Evolutionary conservation across 768 basidiomycete species (phyloP), one percentile per base, ranked within the genome.

Genomic region (Multifurca ochricompacta): DNA sequence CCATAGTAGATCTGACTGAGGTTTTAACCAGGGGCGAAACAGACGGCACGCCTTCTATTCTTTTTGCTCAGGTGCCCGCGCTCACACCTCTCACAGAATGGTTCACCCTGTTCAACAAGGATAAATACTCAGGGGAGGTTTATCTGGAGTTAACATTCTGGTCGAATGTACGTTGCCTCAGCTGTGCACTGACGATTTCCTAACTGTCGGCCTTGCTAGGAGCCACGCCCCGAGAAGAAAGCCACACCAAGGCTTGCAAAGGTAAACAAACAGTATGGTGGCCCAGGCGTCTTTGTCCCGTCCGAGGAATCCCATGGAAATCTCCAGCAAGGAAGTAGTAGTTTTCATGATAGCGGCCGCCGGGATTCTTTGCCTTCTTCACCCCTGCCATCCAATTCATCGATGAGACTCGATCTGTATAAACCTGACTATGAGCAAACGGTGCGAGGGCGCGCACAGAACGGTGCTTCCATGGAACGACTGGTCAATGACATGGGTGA

Each of bases 71-170:
- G 36, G 41, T 40, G 41, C 36, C 34, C 42, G 35, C 43, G 47
- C 48, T 63, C 45, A 62, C 62, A 35, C n/a, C 18, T 46, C 39
- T 21, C 25, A 21, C 64, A 98, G 96, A 97, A 68, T 98, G 94
- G 96, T 93, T 95, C 66, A 85, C 84, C 19, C 74, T 98, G 25
- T 80, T 77, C 68, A 78, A 87, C 71, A 97, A 94, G 69, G 91
- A 91, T 59, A 90, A 90, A 62, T 97, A 96, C 67, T 83, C 85
- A 25, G 96, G 96, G 6, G 95, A 98, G 68, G 84, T 99, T 11
- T 98, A 95, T 66, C 75, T 98, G 19, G 96, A 99, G 67, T 69
- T 98, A 64, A 99, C 96, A 0, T 98, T 95, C 72, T 99, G 90
- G 83, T 93, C 93, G 9, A 91, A 91, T 66, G 90, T 91, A 58